Percentiles rank a stretch among this genome's conserved stretches.
These are phyloP conservation scores for Cordyceps farinosa DNA, from an alignment of 2,329 filamentous ascomycete genomes.

Conservation along the genomic window DNA sequence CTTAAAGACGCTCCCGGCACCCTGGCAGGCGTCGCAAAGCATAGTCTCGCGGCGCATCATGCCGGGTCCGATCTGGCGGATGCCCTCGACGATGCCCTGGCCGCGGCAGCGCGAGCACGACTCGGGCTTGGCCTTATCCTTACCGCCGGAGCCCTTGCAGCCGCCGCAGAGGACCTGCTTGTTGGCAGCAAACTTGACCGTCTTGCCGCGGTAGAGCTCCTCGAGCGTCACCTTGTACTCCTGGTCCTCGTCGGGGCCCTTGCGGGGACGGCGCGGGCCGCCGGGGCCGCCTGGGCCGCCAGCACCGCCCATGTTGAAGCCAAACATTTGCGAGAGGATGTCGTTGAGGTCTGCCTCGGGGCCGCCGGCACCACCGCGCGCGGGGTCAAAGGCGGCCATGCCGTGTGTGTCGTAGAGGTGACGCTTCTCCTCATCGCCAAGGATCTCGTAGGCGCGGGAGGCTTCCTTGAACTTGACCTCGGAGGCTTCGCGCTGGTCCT, in stretches of 20 bases:
- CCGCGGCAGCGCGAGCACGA: conserved; percentile 83
- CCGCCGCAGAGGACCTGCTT: conserved; percentile 86
- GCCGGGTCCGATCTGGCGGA: conserved; percentile 81
- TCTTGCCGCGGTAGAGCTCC: conserved; percentile 98
- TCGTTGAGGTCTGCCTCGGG: conserved; percentile 85
- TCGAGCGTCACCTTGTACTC: conserved; percentile 88
- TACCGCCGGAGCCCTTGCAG: conserved; percentile 87
- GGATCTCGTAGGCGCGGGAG: conserved; percentile 95
- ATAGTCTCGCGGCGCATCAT: conserved; percentile 78
- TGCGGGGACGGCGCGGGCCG: conserved; percentile 59
- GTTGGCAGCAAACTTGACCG: conserved; percentile 91
- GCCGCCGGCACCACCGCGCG: conserved; percentile 61
- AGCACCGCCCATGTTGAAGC: conserved; percentile 62
- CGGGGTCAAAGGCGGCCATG: conserved; percentile 91
- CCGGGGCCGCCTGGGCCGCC: conserved; percentile 49
- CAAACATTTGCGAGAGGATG: conserved; percentile 90
- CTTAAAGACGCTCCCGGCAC: conserved; percentile 81
- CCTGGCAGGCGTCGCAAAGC: conserved; percentile 77
- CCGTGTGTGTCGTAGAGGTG: conserved; percentile 89
- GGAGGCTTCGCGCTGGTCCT: conserved; percentile 77
- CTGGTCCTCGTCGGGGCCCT: conserved; percentile 81
- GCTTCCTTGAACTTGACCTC: conserved; percentile 91
- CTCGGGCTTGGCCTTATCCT: conserved; percentile 82
- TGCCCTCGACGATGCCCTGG: conserved; percentile 69
- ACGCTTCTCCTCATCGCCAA: conserved; percentile 91